Evolutionary conservation across 345 rosid species (phyloP).

Genomic region (Camelina laxa): DNA sequence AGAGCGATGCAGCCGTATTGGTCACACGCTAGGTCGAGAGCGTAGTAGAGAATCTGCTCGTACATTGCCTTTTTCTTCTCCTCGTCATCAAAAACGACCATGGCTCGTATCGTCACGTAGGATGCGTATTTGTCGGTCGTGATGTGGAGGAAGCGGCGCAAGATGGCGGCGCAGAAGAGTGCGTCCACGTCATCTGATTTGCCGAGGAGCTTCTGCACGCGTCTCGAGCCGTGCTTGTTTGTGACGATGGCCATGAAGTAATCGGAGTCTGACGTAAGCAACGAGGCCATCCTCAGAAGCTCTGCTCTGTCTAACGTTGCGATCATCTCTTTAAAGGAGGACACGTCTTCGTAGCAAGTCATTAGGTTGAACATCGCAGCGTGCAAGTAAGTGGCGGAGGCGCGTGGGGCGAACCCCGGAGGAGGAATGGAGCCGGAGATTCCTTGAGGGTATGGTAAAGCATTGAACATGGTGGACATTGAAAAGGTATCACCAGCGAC

Average conservation of each 20-base stretch:
- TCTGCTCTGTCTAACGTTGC: neutral
- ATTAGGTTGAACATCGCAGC: neutral
- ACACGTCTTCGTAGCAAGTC: neutral
- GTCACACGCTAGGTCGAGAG: slow-evolving; percentile 1
- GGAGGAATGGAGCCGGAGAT: slow-evolving; percentile 23
- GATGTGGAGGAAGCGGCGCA: slow-evolving; percentile 25
- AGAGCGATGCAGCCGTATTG: slow-evolving; percentile 25
- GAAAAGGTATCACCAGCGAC: neutral
- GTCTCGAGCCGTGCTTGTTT: slow-evolving; percentile 13
- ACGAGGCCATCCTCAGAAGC: neutral
- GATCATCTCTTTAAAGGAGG: neutral
- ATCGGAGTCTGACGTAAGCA: slow-evolving; percentile 14
- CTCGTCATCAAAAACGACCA: neutral
- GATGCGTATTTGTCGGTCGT: slow-evolving; percentile 26
- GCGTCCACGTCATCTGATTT: slow-evolving; percentile 22
- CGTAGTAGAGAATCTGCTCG: neutral
- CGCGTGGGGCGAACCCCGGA: slow-evolving; percentile 12
- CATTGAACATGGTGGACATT: slow-evolving; percentile 15
- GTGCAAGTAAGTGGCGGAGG: neutral
- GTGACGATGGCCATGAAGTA: slow-evolving; percentile 14
- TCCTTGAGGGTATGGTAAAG: neutral
- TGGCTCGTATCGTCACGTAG: slow-evolving; percentile 34
- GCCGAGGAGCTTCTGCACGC: slow-evolving; percentile 30
- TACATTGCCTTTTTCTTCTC: neutral
- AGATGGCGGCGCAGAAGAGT: neutral